Percentiles rank a stretch among this genome's conserved stretches.
Conservation (phyloP, 352 stramenopile species). For the Phytopythium montanum region DNA sequence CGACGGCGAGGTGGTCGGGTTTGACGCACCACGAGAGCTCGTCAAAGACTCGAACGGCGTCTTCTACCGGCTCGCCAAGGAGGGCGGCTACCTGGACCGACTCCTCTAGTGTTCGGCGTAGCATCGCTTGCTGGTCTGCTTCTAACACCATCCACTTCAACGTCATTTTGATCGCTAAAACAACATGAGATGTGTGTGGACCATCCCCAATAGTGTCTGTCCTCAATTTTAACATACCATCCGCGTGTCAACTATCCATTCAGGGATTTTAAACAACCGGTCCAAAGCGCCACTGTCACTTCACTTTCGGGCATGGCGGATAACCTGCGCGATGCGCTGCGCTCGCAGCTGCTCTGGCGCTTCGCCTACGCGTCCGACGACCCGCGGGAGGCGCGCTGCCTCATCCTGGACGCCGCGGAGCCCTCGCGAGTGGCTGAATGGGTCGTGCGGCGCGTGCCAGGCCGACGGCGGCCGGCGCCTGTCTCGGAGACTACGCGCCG, state of each 20-base stretch:
- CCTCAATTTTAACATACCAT: background rate
- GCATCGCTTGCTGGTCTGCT: no score
- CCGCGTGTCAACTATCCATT: background rate
- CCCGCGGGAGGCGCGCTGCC: slow-evolving; percentile 34
- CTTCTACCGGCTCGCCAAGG: slow-evolving; percentile 13
- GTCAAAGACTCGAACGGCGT: slow-evolving; percentile 13
- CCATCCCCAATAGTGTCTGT: no score
- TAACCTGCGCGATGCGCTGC: slow-evolving; percentile 37
- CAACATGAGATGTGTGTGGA: background rate
- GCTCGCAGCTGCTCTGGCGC: slow-evolving; percentile 31
- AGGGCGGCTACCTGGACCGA: slow-evolving; percentile 10
- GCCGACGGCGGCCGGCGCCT: slow-evolving; percentile 3
- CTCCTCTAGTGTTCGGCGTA: no score
- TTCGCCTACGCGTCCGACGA: slow-evolving; percentile 52
- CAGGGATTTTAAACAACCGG: no score
- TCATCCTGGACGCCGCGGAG: slow-evolving; percentile 36
- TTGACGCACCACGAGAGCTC: slow-evolving; percentile 57
- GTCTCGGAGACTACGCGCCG: background rate
- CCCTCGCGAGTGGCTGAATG: slow-evolving; percentile 31
- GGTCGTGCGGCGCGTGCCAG: slow-evolving; percentile 33
- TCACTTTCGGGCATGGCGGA: background rate
- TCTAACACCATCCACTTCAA: no score
- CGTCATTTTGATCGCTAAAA: background rate
- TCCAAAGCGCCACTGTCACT: background rate
- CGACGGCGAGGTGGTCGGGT: slow-evolving; percentile 78